phyloP scores from a whole-genome alignment of 2,329 filamentous ascomycete species.

The Sarocladiaceae sp. region DNA sequence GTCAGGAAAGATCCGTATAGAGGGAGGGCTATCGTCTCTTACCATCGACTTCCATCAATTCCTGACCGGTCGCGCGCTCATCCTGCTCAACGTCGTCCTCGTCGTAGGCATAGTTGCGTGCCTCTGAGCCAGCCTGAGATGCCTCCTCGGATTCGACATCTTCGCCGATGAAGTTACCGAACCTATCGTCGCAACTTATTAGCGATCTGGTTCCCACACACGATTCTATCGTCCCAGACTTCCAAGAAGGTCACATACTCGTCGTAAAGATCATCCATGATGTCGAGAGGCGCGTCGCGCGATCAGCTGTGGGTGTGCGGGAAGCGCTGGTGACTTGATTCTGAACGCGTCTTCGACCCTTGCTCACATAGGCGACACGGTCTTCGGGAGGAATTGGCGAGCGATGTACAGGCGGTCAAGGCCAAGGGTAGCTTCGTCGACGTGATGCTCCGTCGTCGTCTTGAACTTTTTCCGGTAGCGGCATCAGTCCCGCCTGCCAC shows the following conservation, averaged over 20 bases:
- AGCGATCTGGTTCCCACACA: neutral
- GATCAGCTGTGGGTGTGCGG: no score
- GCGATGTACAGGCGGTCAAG: no score
- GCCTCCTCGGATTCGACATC: constrained; percentile 79
- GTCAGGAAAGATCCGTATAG: neutral
- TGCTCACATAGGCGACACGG: no score
- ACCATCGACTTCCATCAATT: constrained; percentile 93
- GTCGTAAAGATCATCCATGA: constrained; percentile 95
- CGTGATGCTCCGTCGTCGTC: constrained; percentile 4
- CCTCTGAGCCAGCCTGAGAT: constrained; percentile 68
- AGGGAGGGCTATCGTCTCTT: constrained; percentile 18
- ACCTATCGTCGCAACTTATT: constrained; percentile 48
- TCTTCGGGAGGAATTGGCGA: no score
- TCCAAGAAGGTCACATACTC: constrained; percentile 51
- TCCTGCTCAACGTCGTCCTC: constrained; percentile 60
- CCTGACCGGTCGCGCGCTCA: constrained; percentile 61
- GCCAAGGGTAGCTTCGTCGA: no score
- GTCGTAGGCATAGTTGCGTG: constrained; percentile 74
- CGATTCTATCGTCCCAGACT: neutral
- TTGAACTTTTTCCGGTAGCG: constrained; percentile 4
- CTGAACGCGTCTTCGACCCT: no score
- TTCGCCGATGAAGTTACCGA: constrained; percentile 97
- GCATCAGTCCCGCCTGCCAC: neutral
- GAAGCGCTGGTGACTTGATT: no score
- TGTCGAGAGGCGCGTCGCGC: constrained; percentile 13